Conservation (phyloP, 129 eudicot species). For the Ambrosia artemisiifolia region DNA sequence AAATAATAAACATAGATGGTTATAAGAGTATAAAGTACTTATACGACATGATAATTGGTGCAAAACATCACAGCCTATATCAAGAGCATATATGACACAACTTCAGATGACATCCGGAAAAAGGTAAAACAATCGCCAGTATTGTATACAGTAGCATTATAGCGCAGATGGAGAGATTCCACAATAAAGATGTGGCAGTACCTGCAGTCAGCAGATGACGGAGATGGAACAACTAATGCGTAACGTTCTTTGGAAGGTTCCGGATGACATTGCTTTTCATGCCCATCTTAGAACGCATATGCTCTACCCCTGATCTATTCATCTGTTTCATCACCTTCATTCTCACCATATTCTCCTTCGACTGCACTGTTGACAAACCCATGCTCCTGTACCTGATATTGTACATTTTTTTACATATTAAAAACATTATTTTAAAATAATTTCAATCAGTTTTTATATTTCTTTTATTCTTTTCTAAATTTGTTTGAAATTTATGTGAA, state of each 20-base stretch:
- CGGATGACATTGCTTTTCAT: constrained; percentile 96
- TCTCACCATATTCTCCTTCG: constrained; percentile 67
- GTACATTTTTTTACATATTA: not conserved
- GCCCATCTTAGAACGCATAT: constrained; percentile 84
- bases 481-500: not conserved
- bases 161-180: constrained; percentile 12
- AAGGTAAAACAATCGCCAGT: not conserved
- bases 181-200: not conserved
- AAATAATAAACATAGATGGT: not conserved
- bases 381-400: constrained; percentile 81
- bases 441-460: not conserved
- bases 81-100: not conserved
- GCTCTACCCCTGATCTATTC: constrained; percentile 69
- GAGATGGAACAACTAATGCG: constrained; percentile 38
- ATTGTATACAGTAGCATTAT: not conserved
- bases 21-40: not conserved
- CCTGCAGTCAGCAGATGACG: constrained; percentile 3
- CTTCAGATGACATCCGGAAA: not conserved
- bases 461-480: not conserved
- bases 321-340: constrained; percentile 92
- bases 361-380: constrained; percentile 89
- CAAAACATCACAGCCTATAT: constrained; percentile 12
- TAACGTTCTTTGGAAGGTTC: constrained; percentile 83
- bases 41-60: not conserved
- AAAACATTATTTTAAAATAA: not conserved